Conservation (phyloP, 495 filamentous ascomycete species). For the Penicillium nucicola region DNA sequence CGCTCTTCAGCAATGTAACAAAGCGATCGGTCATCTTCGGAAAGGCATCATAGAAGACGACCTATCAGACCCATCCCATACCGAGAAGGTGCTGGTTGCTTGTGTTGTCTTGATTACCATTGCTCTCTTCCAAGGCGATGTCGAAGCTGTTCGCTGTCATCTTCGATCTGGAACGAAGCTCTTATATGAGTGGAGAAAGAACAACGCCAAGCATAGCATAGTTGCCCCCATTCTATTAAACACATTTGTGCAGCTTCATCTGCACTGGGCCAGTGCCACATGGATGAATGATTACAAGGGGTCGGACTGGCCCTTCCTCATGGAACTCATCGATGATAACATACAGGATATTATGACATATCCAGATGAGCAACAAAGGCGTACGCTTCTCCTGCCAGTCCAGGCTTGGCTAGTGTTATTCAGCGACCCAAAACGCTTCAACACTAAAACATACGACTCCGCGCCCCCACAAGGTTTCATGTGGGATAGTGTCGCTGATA, state of each 20-base stretch:
- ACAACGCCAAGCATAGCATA: not conserved
- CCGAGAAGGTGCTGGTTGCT: slow-evolving; percentile 25
- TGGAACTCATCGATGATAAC: not conserved
- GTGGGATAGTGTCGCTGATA: not conserved
- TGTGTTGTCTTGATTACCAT: slow-evolving; percentile 48
- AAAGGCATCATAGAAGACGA: slow-evolving; percentile 15
- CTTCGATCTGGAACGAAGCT: slow-evolving; percentile 7
- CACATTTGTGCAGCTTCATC: slow-evolving; percentile 8
- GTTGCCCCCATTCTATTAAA: slow-evolving; percentile 2
- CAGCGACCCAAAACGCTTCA: not conserved
- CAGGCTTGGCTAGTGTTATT: not conserved
- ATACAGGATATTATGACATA: not conserved
- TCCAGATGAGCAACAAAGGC: not conserved
- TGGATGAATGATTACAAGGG: not conserved
- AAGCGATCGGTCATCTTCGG: slow-evolving; percentile 31
- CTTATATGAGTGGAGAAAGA: slow-evolving; percentile 9
- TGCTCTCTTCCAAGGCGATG: slow-evolving; percentile 45
- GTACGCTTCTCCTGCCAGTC: not conserved
- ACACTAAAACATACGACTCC: not conserved
- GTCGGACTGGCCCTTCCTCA: not conserved
- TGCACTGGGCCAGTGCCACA: slow-evolving; percentile 2
- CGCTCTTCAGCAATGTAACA: slow-evolving; percentile 44
- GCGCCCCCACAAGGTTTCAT: not conserved
- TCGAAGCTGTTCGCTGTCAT: slow-evolving; percentile 26
- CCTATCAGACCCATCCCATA: slow-evolving; percentile 1